Base-by-base conservation (phyloP, 495 filamentous ascomycete genomes). In the Opeltia flavorubescens region DNA sequence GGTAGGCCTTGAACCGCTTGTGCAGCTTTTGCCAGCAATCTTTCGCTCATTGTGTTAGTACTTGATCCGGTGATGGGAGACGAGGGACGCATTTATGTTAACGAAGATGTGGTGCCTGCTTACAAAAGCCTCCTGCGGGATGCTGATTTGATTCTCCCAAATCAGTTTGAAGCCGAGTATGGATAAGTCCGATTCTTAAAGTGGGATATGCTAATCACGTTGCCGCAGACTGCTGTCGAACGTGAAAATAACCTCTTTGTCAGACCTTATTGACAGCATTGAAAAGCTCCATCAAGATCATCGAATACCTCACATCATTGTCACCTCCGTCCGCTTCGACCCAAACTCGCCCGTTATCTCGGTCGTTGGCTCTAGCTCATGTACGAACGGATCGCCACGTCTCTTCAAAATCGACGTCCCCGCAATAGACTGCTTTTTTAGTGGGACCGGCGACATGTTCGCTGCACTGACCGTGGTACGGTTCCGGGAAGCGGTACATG, bases 61-160 rank as follows among this genome's bases (percentile, higher is more conserved):
- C 69, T 98, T 36, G 91, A 98, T 60, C 91, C 91, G 1, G 93
- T 98, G 12, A 98, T 98, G 91, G 91, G 91, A 36, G 91, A 98
- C 58, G 83, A 94, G 56, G 93, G 86, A 28, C 76, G 75, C 30
- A 67, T 96, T 18, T 98, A 98, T 61, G 87, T 98, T 39, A 82
- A 76, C 20, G 78, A 87, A 49, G 85, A 91, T 48, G 86, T 91
- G 2, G 81, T 95, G 27, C 87, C 88, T 0, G 84, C 81, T n/a
- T 98, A 95, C 61, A 87, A 83, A 61, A 71, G 69, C 12, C 66
- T 93, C 40, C 67, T 95, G 33, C 64, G 65, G 18, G 72, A 88
- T 54, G 93, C 91, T 4, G 93, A 98, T 59, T 61, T 98, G 50
- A 93, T 96, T 43, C 62, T 95, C 18, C 91, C 91, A 13, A 98